These are phyloP conservation scores for Wickerhamomyces strasburgensis DNA, from an alignment of 805 yeast species.

Conservation along the genomic window DNA sequence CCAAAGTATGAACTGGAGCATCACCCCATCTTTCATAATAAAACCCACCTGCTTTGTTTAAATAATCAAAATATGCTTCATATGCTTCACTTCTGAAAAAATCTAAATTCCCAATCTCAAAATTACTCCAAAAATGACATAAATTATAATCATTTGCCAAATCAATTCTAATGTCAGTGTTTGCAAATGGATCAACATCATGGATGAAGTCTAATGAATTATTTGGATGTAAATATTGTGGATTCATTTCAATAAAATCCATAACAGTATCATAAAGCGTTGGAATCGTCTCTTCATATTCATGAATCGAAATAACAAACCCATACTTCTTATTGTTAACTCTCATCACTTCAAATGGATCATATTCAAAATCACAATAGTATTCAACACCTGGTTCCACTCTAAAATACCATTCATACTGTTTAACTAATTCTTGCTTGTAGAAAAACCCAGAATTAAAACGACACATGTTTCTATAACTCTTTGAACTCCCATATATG, in stretches of 20 bases:
- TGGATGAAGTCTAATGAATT: constrained; percentile 55
- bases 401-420: constrained; percentile 89
- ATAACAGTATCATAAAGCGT: constrained; percentile 74
- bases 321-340: constrained; percentile 77
- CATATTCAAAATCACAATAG: constrained; percentile 83
- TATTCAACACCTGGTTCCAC: constrained; percentile 92
- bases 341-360: constrained; percentile 79
- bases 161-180: constrained; percentile 29
- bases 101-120: constrained; percentile 68
- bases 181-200: constrained; percentile 39
- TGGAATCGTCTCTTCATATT: constrained; percentile 80
- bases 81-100: constrained; percentile 68
- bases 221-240: constrained; percentile 59
- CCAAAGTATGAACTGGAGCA: constrained; percentile 85
- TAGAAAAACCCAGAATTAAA: constrained; percentile 90
- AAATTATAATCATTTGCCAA: constrained; percentile 54
- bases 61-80: constrained; percentile 51
- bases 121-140: constrained; percentile 87
- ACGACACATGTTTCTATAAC: constrained; percentile 92
- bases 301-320: constrained; percentile 78
- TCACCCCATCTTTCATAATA: constrained; percentile 94
- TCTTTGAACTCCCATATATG: constrained; percentile 58
- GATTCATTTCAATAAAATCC: constrained; percentile 54
- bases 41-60: constrained; percentile 70
- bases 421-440: constrained; percentile 62